Percentiles rank a stretch among this genome's conserved stretches.
These are phyloP conservation scores for Mycosarcoma maydis DNA, from an alignment of 1,284 basidiomycete species.

Conservation along the genomic window DNA sequence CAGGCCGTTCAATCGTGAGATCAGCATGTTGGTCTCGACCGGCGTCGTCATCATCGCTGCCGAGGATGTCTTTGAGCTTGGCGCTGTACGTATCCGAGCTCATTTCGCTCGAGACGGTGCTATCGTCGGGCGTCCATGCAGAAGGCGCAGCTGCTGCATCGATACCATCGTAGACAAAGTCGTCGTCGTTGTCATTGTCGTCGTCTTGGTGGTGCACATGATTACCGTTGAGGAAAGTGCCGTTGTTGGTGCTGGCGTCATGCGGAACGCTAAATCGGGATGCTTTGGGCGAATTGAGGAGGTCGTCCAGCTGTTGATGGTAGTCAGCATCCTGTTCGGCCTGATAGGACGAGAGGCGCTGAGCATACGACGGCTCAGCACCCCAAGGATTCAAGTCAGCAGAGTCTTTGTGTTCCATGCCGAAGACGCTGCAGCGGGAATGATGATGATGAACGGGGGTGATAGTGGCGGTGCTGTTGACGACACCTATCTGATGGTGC, in stretches of 20 bases:
- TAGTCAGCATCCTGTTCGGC: slow-evolving; percentile 15
- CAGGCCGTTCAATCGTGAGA: neutral
- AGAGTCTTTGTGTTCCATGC: slow-evolving; percentile 29
- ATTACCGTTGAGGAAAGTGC: neutral
- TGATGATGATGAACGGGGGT: neutral
- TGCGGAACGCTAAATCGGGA: slow-evolving; percentile 5
- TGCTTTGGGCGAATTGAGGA: slow-evolving; percentile 17
- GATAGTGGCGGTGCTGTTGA: neutral
- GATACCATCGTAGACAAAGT: slow-evolving; percentile 77
- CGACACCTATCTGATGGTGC: neutral
- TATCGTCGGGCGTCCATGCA: slow-evolving; percentile 18
- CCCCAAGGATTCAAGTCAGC: slow-evolving; percentile 41
- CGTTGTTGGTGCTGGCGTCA: neutral
- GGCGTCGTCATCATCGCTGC: slow-evolving; percentile 40
- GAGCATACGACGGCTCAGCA: slow-evolving; percentile 21
- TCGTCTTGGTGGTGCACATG: slow-evolving; percentile 57
- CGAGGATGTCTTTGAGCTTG: slow-evolving; percentile 51
- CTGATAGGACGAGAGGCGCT: slow-evolving; percentile 20
- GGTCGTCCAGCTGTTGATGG: slow-evolving; percentile 27
- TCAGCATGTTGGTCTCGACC: neutral
- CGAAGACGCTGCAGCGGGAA: too few relatives aligned
- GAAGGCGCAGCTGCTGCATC: slow-evolving; percentile 67
- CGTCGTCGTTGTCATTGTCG: slow-evolving; percentile 73
- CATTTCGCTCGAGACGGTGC: slow-evolving; percentile 21
- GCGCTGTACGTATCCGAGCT: slow-evolving; percentile 44